These are phyloP conservation scores for Hirschfeldia incana DNA, from an alignment of 345 rosid species.

Conservation along the genomic window DNA sequence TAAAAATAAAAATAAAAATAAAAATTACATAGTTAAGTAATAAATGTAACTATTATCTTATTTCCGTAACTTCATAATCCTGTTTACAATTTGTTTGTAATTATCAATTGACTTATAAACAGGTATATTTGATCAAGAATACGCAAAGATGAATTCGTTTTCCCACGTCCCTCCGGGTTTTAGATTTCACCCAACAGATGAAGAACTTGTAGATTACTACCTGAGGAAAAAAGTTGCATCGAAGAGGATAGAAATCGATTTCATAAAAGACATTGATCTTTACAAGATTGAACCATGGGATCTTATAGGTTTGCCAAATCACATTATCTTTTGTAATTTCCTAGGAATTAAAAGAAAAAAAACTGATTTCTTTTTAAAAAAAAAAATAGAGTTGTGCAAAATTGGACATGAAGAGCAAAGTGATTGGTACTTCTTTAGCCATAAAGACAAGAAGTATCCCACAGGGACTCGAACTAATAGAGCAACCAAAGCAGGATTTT, in stretches of 20 bases:
- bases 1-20: background rate
- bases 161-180: slow-evolving; percentile 82
- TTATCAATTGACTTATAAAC: slow-evolving; percentile 3
- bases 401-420: slow-evolving; percentile 89
- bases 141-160: slow-evolving; percentile 59
- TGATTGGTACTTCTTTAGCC: slow-evolving; percentile 99
- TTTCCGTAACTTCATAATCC: background rate
- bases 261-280: slow-evolving; percentile 78
- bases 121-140: slow-evolving; percentile 36
- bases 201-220: slow-evolving; percentile 88
- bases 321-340: background rate
- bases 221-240: slow-evolving; percentile 70
- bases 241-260: slow-evolving; percentile 71
- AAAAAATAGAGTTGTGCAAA: slow-evolving; percentile 76
- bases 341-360: background rate
- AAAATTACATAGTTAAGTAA: background rate
- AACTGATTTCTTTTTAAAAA: too few relatives aligned
- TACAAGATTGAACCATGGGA: slow-evolving; percentile 90
- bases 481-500: slow-evolving; percentile 96
- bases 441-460: slow-evolving; percentile 96
- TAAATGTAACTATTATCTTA: background rate
- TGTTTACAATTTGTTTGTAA: background rate
- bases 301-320: slow-evolving; percentile 57
- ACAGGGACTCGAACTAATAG: slow-evolving; percentile 97
- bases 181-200: slow-evolving; percentile 82